Conservation (phyloP, 2,329 filamentous ascomycete genomes). For the Botryosphaeria dothidea region DNA sequence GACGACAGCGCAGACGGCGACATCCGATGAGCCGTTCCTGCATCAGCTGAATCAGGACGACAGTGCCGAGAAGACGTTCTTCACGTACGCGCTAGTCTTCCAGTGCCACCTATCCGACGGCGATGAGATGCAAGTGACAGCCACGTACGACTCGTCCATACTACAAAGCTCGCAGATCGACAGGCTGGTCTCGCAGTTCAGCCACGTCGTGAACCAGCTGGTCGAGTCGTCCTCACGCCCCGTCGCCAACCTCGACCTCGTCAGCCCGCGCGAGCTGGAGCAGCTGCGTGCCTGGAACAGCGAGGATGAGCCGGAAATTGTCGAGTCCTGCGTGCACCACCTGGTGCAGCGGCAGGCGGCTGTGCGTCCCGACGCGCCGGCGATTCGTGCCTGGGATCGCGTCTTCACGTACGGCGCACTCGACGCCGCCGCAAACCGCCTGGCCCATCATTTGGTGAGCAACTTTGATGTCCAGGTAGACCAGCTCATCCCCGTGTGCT, state of each 20-base stretch:
- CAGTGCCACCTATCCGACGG: neutral
- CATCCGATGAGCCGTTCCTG: neutral
- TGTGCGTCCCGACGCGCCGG: neutral
- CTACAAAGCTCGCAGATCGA: neutral
- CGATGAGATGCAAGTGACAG: neutral
- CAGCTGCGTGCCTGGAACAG: neutral
- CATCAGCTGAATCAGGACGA: neutral
- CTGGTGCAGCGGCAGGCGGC: neutral
- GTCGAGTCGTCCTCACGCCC: neutral
- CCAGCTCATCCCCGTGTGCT: neutral
- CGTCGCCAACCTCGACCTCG: neutral
- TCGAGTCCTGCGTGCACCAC: slow-evolving; percentile 50
- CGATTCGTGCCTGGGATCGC: neutral
- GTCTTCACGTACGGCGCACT: neutral
- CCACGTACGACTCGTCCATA: neutral
- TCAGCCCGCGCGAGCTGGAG: neutral
- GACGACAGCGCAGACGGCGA: neutral
- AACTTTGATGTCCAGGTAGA: neutral
- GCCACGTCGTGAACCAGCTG: slow-evolving; percentile 7
- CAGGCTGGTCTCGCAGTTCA: slow-evolving; percentile 12
- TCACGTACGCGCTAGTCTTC: neutral
- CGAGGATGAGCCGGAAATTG: slow-evolving; percentile 5
- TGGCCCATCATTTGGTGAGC: neutral
- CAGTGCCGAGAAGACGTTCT: neutral
- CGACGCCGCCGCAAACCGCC: neutral